Conservation (phyloP, 179 eudicot species). For the Patellifolia procumbens region DNA sequence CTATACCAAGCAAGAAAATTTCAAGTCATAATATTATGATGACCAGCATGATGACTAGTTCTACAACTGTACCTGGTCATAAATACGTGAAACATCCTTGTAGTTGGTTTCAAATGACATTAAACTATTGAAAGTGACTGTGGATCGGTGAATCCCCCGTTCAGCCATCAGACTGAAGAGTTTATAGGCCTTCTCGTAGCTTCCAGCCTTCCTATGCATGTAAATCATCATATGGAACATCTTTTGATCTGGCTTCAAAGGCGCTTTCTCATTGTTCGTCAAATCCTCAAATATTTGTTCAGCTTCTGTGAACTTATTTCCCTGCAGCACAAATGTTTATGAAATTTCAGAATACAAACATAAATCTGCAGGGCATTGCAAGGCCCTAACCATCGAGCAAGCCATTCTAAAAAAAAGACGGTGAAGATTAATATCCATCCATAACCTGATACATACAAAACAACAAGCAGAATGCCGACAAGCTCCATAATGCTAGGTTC, state of each 20-base stretch:
- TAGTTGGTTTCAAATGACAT: conserved; percentile 90
- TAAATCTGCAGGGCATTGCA: neutral
- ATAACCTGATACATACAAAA: neutral
- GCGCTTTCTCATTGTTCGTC: conserved; percentile 55
- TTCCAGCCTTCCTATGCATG: conserved; percentile 83
- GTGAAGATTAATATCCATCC: neutral
- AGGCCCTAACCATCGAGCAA: neutral
- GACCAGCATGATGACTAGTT: conserved; percentile 5
- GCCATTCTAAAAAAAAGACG: neutral
- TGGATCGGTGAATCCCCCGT: conserved; percentile 67
- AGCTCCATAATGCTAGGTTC: neutral
- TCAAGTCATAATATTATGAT: too few species aligned
- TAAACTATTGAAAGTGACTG: conserved; percentile 87
- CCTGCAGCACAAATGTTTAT: conserved; percentile 53
- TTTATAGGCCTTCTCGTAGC: conserved; percentile 74
- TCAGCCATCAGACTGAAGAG: conserved; percentile 67
- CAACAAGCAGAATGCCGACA: neutral
- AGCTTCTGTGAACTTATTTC: conserved; percentile 76
- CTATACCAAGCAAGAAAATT: neutral
- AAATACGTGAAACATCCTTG: conserved; percentile 83
- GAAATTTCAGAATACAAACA: conserved; percentile 18
- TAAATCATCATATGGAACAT: conserved; percentile 99
- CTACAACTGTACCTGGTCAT: conserved; percentile 69
- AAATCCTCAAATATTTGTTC: conserved; percentile 77
- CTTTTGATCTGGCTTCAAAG: conserved; percentile 87